phyloP scores from a whole-genome alignment of 352 stramenopile species.

The Globisporangium nodosum region DNA sequence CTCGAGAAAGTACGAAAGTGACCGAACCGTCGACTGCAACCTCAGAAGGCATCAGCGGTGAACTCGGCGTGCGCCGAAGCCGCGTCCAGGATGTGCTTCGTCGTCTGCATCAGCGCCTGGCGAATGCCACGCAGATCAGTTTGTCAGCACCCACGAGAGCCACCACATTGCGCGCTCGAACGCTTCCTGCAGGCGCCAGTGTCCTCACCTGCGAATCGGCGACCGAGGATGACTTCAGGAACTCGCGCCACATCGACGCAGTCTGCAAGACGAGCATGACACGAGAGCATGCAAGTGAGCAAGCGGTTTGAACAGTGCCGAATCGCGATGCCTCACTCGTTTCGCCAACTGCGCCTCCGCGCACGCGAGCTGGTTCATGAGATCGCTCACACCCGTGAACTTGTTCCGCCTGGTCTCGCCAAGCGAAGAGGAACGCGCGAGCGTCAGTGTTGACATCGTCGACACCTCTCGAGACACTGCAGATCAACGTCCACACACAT shows the following conservation, averaged over 20 bases:
- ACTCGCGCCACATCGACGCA: slow-evolving; percentile 42
- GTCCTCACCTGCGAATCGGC: slow-evolving; percentile 24
- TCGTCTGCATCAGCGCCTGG: slow-evolving; percentile 31
- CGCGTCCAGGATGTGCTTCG: slow-evolving; percentile 33
- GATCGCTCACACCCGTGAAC: slow-evolving; percentile 28
- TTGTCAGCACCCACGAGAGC: background rate
- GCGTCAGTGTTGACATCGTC: too few species aligned
- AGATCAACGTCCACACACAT: background rate
- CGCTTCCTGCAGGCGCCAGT: background rate
- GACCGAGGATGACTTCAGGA: slow-evolving; percentile 33
- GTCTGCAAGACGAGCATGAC: slow-evolving; percentile 12
- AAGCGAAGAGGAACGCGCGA: background rate
- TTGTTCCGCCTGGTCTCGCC: slow-evolving; percentile 23
- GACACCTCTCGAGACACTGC: background rate
- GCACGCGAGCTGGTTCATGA: slow-evolving; percentile 57
- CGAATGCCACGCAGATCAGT: background rate
- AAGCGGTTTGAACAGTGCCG: background rate
- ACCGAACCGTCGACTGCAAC: background rate
- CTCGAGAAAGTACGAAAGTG: background rate
- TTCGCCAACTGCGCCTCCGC: slow-evolving; percentile 55
- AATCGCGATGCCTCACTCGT: slow-evolving; percentile 17
- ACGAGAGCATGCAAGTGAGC: background rate
- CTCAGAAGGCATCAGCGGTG: background rate
- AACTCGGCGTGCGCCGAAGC: slow-evolving; percentile 6
- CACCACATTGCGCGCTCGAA: background rate